Evolutionary conservation across 2,329 filamentous ascomycete species (phyloP), one percentile per base, ranked within the genome.

Genomic region (Simplicillium aogashimaense): DNA sequence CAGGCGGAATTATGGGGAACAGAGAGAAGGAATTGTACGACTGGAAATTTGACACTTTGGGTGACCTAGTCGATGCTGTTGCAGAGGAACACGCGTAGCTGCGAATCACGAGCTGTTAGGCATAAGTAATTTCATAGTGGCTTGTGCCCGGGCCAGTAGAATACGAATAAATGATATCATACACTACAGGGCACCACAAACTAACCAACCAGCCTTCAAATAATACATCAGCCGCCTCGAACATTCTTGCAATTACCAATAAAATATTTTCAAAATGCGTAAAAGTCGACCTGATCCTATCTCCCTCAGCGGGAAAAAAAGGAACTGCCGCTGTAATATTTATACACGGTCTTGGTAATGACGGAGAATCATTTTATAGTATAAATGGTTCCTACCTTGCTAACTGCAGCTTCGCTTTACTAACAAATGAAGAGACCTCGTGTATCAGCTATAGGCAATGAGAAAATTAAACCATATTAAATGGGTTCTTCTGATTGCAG

Each of bases 21-120:
- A 37, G 12, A 13, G 9, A 14, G 4, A 20, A 37, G 7, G 46
- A 47, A 11, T 16, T 33, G 6, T 39, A 44, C 14, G 67, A 67
- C 37, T 83, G 76, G 73, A 67, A 67, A 49, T 78, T 78, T 54
- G 63, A 66, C 28, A 78, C 64, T 2, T 51, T 84, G 50, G 70
- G 60, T 1, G 71, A 78, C 37, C 72, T 83, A 69, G 78, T 76
- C 1, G 72, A 77, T 56, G 79, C 42, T 69, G 70, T 32, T 31
- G 66, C 67, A 8, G 13, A 32, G 6, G 30, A n/a, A 32, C 6
- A 32, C 11, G 30, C 11, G 5, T 7, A 12, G 4, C 12, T 5
- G 12, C 30, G 30, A n/a, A 32, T n/a, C n/a, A n/a, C n/a, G n/a
- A n/a, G n/a, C n/a, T n/a, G n/a, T n/a, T n/a, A n/a, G n/a, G n/a